Conservation (phyloP, 2,329 filamentous ascomycete genomes). For the Triangularia verruculosa region DNA sequence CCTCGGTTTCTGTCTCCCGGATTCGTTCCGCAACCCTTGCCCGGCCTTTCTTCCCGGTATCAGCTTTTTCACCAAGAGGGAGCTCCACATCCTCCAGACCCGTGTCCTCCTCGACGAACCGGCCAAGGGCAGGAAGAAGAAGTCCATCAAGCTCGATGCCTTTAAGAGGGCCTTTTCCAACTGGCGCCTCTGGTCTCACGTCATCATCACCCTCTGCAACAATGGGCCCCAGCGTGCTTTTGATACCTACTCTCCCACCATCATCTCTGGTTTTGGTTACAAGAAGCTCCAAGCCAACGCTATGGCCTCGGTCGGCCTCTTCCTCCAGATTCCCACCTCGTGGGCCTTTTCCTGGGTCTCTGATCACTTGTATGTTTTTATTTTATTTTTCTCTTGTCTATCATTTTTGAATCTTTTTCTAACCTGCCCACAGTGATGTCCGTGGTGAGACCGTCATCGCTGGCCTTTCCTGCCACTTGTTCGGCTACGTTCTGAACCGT, state of each 20-base stretch:
- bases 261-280: conserved; percentile 54
- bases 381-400: neutral
- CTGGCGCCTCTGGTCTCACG: conserved; percentile 52
- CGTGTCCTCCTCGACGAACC: conserved; percentile 44
- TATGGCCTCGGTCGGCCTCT: conserved; percentile 52
- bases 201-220: conserved; percentile 49
- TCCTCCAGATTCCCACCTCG: conserved; percentile 50
- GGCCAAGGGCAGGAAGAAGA: conserved; percentile 48
- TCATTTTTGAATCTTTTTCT: neutral
- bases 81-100: conserved; percentile 41
- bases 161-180: conserved; percentile 49
- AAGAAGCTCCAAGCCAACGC: conserved; percentile 48
- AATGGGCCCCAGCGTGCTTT: conserved; percentile 47
- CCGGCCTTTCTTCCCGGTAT: conserved; percentile 40
- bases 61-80: conserved; percentile 38
- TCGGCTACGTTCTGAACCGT: conserved; percentile 54
- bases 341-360: conserved; percentile 52
- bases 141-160: conserved; percentile 41
- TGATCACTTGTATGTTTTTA: conserved; percentile 46
- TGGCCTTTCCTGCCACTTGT: conserved; percentile 45
- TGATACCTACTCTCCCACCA: conserved; percentile 52
- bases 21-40: conserved; percentile 43
- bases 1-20: conserved; percentile 43
- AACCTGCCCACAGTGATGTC: conserved; percentile 35
- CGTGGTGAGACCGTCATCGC: conserved; percentile 52